These are phyloP conservation scores for Articulospora tetracladia DNA, from an alignment of 495 filamentous ascomycete genomes.

Conservation along the genomic window DNA sequence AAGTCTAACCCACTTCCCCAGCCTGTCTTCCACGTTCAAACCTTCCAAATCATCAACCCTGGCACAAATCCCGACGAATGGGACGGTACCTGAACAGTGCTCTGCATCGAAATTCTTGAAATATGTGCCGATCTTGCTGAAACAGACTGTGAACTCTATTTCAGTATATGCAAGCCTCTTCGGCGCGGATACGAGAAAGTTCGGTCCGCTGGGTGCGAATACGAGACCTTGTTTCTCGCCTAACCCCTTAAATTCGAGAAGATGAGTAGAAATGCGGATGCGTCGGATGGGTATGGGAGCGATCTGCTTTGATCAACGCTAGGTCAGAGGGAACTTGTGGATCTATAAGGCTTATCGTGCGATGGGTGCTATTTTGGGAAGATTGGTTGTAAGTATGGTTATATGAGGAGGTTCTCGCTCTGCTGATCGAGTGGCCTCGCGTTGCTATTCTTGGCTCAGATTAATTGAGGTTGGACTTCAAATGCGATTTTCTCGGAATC, in stretches of 20 bases:
- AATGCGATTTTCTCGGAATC: no score
- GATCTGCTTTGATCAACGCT: neutral
- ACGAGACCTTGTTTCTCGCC: no score
- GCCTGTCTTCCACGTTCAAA: neutral
- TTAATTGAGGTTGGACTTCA: no score
- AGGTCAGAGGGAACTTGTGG: neutral
- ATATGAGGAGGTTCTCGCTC: neutral
- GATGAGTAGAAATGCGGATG: neutral
- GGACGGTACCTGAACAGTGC: neutral
- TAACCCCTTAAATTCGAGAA: no score
- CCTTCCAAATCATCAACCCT: neutral
- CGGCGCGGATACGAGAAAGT: neutral
- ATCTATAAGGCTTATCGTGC: neutral
- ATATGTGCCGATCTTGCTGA: neutral
- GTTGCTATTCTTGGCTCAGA: no score
- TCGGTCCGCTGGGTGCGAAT: neutral
- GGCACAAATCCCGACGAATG: neutral
- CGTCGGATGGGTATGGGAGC: neutral
- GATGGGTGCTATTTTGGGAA: neutral
- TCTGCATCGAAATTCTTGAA: no score
- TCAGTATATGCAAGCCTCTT: neutral
- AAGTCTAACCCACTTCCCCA: neutral
- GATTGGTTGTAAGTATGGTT: neutral
- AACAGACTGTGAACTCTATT: neutral
- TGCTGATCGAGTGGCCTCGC: neutral